Evolutionary conservation across 1,284 basidiomycete species (phyloP), one percentile per base, ranked within the genome.

Genomic region (Crucibulum parvulum): DNA sequence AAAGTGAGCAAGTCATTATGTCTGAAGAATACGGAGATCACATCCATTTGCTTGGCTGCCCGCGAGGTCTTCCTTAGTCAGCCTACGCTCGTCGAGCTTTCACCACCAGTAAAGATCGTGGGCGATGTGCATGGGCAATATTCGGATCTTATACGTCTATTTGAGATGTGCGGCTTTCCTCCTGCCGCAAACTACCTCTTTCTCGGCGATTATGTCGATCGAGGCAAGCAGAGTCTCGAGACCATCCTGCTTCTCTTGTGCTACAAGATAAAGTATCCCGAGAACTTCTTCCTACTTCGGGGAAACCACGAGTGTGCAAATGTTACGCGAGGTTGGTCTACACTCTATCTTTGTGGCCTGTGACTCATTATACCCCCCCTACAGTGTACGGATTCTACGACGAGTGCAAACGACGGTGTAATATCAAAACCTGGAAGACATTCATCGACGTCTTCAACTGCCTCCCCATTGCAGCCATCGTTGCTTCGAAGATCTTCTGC

Each of bases 391-490:
- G 97, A 45, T 99, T 99, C 81, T 99, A 99, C 78, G 97, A 99
- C 81, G 97, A 99, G 81, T 99, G 98, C 87, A 99, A 99, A 82
- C 91, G 98, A 72, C 89, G 98, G 68, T 97, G 95, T 84, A 99
- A 98, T 78, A 97, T 99, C 86, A 99, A 99, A 84, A 96, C 95
- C 43, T 99, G 98, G 98, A 99, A 99, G 82, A 96, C 96, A 11
- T 99, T 99, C 77, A 95, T 99, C 76, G 98, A 99, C 79, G 97
- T 99, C 47, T 99, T 99, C 87, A 99, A 99, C 80, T 96, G 95
- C 69, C 87, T 99, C 10, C 98, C 98, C 51, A 99, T 99, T 70
- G 96, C 98, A 43, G 96, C 98, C 39, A 94, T 99, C 67, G 97
- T 99, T 55, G 98, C 97, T 10, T 96, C 95, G 69, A 99, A 99